Evolutionary conservation across 805 yeast species (phyloP), one percentile per base, ranked within the genome.

Genomic region (Kuraishia floccosa): DNA sequence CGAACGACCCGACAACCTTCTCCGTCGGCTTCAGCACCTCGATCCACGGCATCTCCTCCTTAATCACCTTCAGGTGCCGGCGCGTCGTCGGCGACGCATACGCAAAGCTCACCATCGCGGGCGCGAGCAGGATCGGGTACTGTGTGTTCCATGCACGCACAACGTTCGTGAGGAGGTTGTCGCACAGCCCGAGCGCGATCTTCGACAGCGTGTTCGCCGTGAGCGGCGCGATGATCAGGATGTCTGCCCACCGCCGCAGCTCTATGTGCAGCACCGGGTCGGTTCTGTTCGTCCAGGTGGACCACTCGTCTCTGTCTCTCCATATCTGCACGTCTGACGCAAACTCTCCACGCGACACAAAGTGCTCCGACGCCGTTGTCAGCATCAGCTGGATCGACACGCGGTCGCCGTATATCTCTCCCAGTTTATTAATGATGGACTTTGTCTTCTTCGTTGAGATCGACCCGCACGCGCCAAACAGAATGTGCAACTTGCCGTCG

Each of bases 31-130:
- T 71, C 38, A 72, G 53, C 12, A 72, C 50, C 41, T 72, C 53
- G 30, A 72, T 68, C 76, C 77, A 72, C 14, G 70, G 70, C 77
- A 72, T 72, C 39, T 70, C 74, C 36, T 71, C 76, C n/a, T 60
- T 54, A 25, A 72, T 64, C 21, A 65, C 51, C 34, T 68, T 60
- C 26, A 69, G 54, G 39, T 72, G 78, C 26, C 74, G 52, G 41
- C 66, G 69, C 2, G 77, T 72, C 9, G 72, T 58, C 2, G 66
- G 59, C 3, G 76, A 68, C 33, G 69, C 68, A 44, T 71, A 72
- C n/a, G 75, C 67, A 45, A 68, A 62, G 35, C 73, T 66, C 6
- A 68, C 73, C 77, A 72, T 72, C 7, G 76, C 68, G 3, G 78
- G 78, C 2, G 77, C 77, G 22, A 70, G 50, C 21, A 72, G 50